A percentile compares a stretch with the other conserved stretches of the same genome.
Evolutionary conservation across 441 rosid genomes (phyloP).

Genomic region (Breynia disticha): DNA sequence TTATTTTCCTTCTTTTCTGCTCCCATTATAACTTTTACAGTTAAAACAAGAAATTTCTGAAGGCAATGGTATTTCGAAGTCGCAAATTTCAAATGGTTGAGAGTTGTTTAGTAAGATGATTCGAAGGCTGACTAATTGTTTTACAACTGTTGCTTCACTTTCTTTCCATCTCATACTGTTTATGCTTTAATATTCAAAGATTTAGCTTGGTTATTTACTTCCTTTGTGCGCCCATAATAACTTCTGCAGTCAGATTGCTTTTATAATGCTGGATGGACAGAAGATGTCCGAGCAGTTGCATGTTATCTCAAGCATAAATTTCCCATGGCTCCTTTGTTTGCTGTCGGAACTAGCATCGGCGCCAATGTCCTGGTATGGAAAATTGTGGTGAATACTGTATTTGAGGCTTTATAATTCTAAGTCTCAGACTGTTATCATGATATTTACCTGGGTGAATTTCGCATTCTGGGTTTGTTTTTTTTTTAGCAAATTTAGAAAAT

Average conservation of each 20-base stretch:
- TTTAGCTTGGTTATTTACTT: neutral
- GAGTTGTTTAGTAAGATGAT: no score
- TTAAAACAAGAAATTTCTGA: no score
- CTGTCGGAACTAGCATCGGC: conserved; percentile 53
- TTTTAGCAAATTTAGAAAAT: neutral
- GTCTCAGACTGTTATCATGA: neutral
- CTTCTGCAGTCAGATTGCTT: conserved; percentile 46
- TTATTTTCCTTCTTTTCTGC: neutral
- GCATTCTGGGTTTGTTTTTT: neutral
- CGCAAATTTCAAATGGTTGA: no score
- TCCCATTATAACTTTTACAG: no score
- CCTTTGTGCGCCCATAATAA: conserved; percentile 10
- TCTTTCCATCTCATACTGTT: no score
- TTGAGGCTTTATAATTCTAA: neutral
- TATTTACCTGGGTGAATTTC: neutral
- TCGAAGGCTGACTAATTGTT: no score
- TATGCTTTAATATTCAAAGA: no score
- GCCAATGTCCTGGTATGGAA: conserved; percentile 41
- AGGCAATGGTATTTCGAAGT: no score
- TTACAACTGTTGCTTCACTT: no score
- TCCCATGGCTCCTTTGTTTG: conserved; percentile 39
- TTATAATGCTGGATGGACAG: conserved; percentile 58
- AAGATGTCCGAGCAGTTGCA: conserved; percentile 30
- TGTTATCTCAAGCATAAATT: conserved; percentile 26
- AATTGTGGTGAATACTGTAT: neutral